Evolutionary conservation across 2,329 filamentous ascomycete species (phyloP), one percentile per base, ranked within the genome.

Genomic region (Trichophyton verrucosum): DNA sequence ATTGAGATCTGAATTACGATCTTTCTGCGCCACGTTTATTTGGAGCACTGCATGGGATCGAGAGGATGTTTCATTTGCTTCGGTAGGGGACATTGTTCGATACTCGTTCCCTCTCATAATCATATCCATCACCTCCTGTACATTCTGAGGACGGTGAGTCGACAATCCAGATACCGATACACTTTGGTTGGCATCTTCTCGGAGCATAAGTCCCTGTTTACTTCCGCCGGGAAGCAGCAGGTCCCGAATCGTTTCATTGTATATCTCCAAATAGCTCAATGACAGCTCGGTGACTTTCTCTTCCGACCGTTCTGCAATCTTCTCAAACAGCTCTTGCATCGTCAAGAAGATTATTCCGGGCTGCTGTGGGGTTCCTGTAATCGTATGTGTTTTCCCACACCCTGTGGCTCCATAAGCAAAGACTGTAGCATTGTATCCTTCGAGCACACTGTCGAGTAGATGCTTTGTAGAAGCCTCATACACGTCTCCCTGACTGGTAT

Each of bases 81-180:
- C 91, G 6, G 94, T 99, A 0, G 94, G 92, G 0, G 94, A 97
- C 73, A 97, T 94, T 2, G 94, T 99, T 51, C 94, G 86, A 74
- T 87, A 90, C 67, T 95, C 89, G 74, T 99, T 99, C 65, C 94
- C 94, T 71, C 86, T 84, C 60, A 99, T 87, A 70, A 99, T 96
- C 83, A 99, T 96, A 70, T 99, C 92, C 94, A 99, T 99, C 68
- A 99, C 94, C 74, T 99, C 87, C 70, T 95, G 85, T 13, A 97
- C 94, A 70, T 92, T 89, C 67, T 87, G 86, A 1, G 94, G 94
- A 65, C 88, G 88, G 71, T 96, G 91, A 69, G 91, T 96, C 2
- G 91, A 94, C 51, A 99, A 80, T 0, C 92, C 94, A 3, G 89
- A 82, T 1, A 99, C 94, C 0, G 89, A 94, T 6, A 99, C 94